Evolutionary conservation across 2,329 filamentous ascomycete genomes (phyloP).

Genomic region (Xylariaceae sp.): DNA sequence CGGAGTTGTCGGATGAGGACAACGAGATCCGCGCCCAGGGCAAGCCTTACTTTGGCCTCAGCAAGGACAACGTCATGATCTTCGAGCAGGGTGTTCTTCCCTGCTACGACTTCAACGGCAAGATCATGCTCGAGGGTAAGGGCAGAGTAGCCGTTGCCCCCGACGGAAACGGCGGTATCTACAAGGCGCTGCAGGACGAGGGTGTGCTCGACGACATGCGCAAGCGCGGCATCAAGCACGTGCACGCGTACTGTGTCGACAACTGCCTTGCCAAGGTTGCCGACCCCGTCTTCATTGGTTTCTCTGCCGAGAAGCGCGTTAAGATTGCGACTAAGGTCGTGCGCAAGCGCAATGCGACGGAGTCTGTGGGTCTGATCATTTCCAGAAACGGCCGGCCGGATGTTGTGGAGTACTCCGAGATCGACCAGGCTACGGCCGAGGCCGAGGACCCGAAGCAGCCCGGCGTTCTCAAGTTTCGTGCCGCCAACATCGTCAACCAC

Average conservation of each 20-base stretch:
- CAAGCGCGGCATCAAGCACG: slow-evolving; percentile 83
- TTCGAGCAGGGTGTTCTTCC: slow-evolving; percentile 97
- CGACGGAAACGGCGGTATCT: slow-evolving; percentile 95
- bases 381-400: slow-evolving; percentile 94
- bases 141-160: slow-evolving; percentile 88
- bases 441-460: slow-evolving; percentile 77
- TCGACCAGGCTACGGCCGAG: slow-evolving; percentile 81
- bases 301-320: slow-evolving; percentile 79
- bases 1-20: slow-evolving; percentile 47
- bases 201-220: slow-evolving; percentile 81
- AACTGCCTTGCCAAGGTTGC: slow-evolving; percentile 99
- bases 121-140: slow-evolving; percentile 91
- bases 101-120: slow-evolving; percentile 95
- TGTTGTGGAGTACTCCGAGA: slow-evolving; percentile 98
- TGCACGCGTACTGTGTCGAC: slow-evolving; percentile 97
- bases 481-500: slow-evolving; percentile 99
- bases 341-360: slow-evolving; percentile 91
- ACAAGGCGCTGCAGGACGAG: slow-evolving; percentile 67
- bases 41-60: slow-evolving; percentile 72
- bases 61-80: slow-evolving; percentile 78
- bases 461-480: slow-evolving; percentile 86
- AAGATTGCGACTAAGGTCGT: slow-evolving; percentile 99
- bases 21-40: slow-evolving; percentile 46
- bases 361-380: slow-evolving; percentile 91
- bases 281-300: slow-evolving; percentile 92